Evolutionary conservation across 345 rosid species (phyloP), one percentile per base, ranked within the genome.

Genomic region (Citrus maxima): DNA sequence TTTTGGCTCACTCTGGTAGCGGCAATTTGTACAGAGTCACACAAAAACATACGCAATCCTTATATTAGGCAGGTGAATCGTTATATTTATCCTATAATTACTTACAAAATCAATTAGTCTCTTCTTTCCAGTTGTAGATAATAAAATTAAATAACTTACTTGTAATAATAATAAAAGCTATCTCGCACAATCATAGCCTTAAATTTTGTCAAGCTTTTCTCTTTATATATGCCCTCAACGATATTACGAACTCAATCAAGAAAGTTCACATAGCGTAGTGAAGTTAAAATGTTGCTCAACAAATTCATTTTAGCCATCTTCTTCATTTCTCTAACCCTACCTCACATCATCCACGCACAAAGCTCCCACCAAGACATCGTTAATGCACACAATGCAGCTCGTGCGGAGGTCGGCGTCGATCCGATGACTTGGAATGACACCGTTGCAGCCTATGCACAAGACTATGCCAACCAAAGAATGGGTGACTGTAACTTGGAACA

Each of bases 351-450:
- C 27, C 10, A 27, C 1, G 75, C 75, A 30, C 75, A 77, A 1
- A 51, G 38, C 35, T 35, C 74, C 24, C 72, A 55, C 25, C 60
- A 34, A 27, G 86, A 80, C 73, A 80, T 65, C 21, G 67, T 86
- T 0, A 27, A 70, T 2, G 79, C 85, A 8, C 85, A 86, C 35
- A 83, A 86, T 18, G 63, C 35, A 0, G 77, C 64, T 6, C 80
- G 75, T 0, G 70, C 80, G 0, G 54, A 46, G 32, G 79, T 82
- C 4, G 86, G 84, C 2, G 68, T 84, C 14, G 80, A 40, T 0
- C 76, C 75, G 0, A 10, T 87, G 0, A 6, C 63, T 1, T 87
- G 86, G 87, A 67, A 84, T 37, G 18, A 24, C 12, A 74, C 42
- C 3, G 27, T 84, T 6, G 85, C 74, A 0, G 73, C 64, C 30